phyloP scores from a whole-genome alignment of 805 yeast species.

The Suhomyces pyralidae region DNA sequence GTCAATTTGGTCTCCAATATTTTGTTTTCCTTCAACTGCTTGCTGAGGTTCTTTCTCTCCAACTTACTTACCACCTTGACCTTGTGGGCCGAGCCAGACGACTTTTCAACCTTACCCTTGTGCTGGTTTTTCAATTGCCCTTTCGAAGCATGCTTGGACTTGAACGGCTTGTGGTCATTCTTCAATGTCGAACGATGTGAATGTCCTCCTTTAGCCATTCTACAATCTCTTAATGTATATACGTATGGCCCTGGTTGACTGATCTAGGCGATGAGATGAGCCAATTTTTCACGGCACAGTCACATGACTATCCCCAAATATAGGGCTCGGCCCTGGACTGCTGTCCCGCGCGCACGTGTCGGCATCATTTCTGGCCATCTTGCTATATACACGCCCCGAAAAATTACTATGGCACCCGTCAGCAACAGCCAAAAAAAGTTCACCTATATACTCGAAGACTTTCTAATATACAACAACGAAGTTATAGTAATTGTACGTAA shows the following conservation, averaged over 20 bases:
- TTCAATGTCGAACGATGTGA: constrained; percentile 84
- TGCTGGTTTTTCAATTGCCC: constrained; percentile 75
- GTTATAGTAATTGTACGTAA: constrained; percentile 18
- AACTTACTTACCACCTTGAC: constrained; percentile 41
- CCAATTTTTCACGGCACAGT: neutral
- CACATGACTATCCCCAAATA: neutral
- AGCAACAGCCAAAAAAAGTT: neutral
- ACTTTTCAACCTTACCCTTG: constrained; percentile 87
- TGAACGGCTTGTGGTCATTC: constrained; percentile 84
- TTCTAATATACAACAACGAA: constrained; percentile 11
- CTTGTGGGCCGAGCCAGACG: constrained; percentile 29
- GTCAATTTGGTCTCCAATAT: constrained; percentile 55
- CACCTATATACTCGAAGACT: neutral
- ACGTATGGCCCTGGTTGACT: no score
- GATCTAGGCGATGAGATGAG: constrained; percentile 10
- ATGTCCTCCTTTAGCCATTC: constrained; percentile 59
- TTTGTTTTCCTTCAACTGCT: constrained; percentile 74
- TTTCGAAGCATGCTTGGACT: constrained; percentile 87
- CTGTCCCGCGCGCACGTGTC: neutral
- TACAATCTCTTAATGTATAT: no score
- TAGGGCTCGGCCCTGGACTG: constrained; percentile 1
- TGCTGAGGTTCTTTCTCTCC: constrained; percentile 75
- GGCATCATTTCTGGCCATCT: neutral
- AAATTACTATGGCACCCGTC: neutral
- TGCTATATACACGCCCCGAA: neutral